phyloP scores from a whole-genome alignment of 345 rosid species.

The Boechera retrofracta region DNA sequence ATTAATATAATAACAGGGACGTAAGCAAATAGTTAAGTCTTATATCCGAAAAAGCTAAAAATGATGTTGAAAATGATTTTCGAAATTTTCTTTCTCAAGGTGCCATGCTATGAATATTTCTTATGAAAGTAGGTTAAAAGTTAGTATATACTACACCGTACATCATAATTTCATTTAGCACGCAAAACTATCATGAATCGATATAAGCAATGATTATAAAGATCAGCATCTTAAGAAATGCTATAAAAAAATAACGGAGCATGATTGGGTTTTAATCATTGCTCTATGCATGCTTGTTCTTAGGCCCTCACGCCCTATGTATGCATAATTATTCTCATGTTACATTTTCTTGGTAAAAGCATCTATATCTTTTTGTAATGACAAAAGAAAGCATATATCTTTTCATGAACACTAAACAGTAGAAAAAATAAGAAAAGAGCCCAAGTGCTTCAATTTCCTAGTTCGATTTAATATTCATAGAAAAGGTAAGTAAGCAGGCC shows the following conservation, averaged over 20 bases:
- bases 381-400: background rate
- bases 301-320: slow-evolving; percentile 41
- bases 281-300: slow-evolving; percentile 45
- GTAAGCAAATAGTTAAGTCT: background rate
- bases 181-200: slow-evolving; percentile 7
- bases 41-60: background rate
- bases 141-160: background rate
- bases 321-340: slow-evolving; percentile 36
- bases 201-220: slow-evolving; percentile 30
- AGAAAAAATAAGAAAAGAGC: background rate
- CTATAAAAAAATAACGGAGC: slow-evolving; percentile 26
- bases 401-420: background rate
- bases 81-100: slow-evolving; percentile 21
- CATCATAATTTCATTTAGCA: background rate
- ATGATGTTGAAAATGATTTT: slow-evolving; percentile 15
- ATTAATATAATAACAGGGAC: background rate
- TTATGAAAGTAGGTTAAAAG: slow-evolving; percentile 5
- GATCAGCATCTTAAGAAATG: slow-evolving; percentile 15
- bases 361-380: background rate
- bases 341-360: slow-evolving; percentile 28
- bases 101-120: slow-evolving; percentile 10
- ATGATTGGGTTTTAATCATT: slow-evolving; percentile 44
- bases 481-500: background rate
- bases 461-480: background rate
- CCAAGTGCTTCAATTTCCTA: background rate